Percentiles rank a stretch among this genome's conserved stretches.
These are phyloP conservation scores for sunflower (Helianthus annuus) DNA, from an alignment of 129 eudicot species.

Conservation along the genomic window DNA sequence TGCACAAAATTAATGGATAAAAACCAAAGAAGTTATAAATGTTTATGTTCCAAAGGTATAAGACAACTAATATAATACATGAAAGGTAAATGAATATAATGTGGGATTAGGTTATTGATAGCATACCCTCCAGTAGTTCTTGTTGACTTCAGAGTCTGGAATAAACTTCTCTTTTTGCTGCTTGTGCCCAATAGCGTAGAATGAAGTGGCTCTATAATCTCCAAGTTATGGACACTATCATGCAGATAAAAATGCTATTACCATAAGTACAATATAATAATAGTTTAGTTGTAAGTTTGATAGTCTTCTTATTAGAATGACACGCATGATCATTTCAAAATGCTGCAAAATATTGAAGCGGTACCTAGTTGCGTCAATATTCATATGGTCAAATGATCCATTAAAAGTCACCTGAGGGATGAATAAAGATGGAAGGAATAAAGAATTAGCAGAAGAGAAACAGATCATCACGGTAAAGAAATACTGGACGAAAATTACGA, in stretches of 20 bases:
- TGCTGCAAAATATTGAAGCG: constrained; percentile 10
- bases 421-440: constrained; percentile 18
- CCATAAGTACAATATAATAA: background rate
- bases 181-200: constrained; percentile 73
- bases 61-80: too few relatives aligned
- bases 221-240: constrained; percentile 89
- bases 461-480: background rate
- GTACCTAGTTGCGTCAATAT: constrained; percentile 97
- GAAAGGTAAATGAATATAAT: background rate
- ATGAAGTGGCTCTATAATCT: constrained; percentile 86
- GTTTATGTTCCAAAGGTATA: background rate
- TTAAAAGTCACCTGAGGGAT: constrained; percentile 87
- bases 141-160: constrained; percentile 93
- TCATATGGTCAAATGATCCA: constrained; percentile 98
- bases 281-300: background rate
- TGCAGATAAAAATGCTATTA: constrained; percentile 6
- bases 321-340: background rate
- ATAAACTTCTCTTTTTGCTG: constrained; percentile 91
- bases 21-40: constrained; percentile 10
- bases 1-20: constrained; percentile 35
- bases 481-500: constrained; percentile 5
- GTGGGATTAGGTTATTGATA: background rate
- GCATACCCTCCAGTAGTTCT: constrained; percentile 92
- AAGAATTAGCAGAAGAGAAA: constrained; percentile 11
- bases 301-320: background rate